phyloP scores from a whole-genome alignment of 352 stramenopile genomes.

The Pythium volutum region DNA sequence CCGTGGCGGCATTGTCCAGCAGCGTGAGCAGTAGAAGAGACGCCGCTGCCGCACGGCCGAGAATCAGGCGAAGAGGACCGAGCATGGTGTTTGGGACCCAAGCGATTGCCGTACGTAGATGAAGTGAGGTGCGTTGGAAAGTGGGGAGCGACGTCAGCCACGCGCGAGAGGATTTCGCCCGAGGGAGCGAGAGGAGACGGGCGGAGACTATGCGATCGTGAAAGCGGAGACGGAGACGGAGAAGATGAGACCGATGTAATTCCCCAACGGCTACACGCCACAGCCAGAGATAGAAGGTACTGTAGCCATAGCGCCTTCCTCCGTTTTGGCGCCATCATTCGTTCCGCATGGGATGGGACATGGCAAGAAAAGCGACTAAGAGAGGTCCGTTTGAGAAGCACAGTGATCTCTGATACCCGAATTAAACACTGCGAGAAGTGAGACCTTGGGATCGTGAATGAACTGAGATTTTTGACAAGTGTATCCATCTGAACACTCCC shows the following conservation, averaged over 20 bases:
- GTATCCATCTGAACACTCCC: not conserved
- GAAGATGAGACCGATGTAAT: too few species aligned
- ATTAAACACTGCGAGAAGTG: not conserved
- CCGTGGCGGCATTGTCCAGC: not conserved
- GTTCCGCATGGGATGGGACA: not conserved
- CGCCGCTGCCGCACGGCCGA: not conserved
- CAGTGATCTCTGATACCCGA: not conserved
- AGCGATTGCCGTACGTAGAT: not conserved
- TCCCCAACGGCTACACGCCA: too few species aligned
- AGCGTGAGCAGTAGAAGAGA: conserved; percentile 1
- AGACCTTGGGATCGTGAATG: not conserved
- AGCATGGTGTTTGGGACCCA: not conserved
- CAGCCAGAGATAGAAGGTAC: too few species aligned
- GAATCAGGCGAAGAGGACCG: not conserved
- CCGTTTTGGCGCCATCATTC: not conserved
- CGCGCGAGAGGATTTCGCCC: too few species aligned
- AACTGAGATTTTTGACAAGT: not conserved
- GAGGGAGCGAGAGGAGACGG: not conserved
- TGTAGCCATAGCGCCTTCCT: too few species aligned
- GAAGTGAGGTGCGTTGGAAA: conserved; percentile 10
- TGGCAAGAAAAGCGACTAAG: not conserved
- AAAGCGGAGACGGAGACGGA: too few species aligned
- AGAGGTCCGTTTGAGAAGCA: too few species aligned
- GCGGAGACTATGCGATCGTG: not conserved
- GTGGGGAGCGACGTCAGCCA: not conserved